phyloP scores from a whole-genome alignment of 345 rosid species.

The Limnanthes douglasii region DNA sequence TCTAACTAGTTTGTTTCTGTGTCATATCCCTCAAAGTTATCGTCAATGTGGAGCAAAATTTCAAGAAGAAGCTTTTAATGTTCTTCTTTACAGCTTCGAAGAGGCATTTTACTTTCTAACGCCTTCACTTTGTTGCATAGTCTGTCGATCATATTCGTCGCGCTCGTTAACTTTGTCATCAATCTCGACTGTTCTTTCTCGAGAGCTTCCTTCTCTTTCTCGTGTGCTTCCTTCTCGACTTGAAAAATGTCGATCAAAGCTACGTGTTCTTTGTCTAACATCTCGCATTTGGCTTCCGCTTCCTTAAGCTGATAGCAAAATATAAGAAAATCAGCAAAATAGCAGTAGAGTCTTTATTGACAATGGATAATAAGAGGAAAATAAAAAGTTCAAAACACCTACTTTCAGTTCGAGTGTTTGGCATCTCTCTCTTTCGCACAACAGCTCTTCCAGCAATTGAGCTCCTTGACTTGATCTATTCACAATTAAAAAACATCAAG shows the following conservation, averaged over 20 bases:
- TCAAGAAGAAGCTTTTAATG: too few relatives aligned
- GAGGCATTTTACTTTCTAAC: constrained; percentile 5
- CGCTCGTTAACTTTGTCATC: constrained; percentile 15
- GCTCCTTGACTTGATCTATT: constrained; percentile 5
- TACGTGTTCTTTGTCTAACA: constrained; percentile 9
- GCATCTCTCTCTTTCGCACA: constrained; percentile 12
- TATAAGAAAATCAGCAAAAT: neutral
- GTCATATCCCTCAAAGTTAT: too few relatives aligned
- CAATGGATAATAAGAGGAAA: too few relatives aligned
- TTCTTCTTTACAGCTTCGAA: constrained; percentile 1
- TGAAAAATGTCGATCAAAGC: constrained; percentile 6
- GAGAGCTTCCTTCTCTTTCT: constrained; percentile 18
- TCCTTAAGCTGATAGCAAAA: constrained; percentile 15
- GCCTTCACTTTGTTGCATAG: constrained; percentile 14
- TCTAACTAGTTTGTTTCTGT: too few relatives aligned
- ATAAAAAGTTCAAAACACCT: too few relatives aligned
- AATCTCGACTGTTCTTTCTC: constrained; percentile 18
- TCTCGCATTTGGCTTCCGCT: constrained; percentile 1
- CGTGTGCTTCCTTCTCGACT: constrained; percentile 17
- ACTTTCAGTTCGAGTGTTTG: constrained; percentile 19
- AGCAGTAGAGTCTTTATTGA: too few relatives aligned
- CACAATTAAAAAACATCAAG: constrained; percentile 6
- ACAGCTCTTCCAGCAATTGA: constrained; percentile 1
- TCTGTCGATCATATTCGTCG: constrained; percentile 13
- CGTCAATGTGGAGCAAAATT: too few relatives aligned